Conservation (phyloP, 805 yeast species). For the Monosporozyma aerobia region DNA sequence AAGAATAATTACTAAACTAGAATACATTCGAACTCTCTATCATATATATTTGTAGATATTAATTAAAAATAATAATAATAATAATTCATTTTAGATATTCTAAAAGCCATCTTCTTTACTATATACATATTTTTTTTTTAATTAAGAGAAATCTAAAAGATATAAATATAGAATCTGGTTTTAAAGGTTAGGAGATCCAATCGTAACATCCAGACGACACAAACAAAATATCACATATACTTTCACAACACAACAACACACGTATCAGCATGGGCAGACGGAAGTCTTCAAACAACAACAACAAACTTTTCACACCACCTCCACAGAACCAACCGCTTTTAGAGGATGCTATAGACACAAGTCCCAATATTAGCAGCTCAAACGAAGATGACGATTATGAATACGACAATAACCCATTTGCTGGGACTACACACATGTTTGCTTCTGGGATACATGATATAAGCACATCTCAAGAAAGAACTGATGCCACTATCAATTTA, state of each 20-base stretch:
- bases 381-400: constrained; percentile 15
- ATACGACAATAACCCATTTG: constrained; percentile 34
- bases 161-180: not conserved
- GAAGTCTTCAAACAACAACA: not conserved
- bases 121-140: not conserved
- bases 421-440: constrained; percentile 31
- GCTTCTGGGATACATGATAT: constrained; percentile 31
- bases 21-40: too few species aligned
- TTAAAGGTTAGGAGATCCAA: not conserved
- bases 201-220: not conserved
- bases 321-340: not conserved
- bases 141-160: too few species aligned
- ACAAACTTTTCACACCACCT: not conserved
- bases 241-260: not conserved
- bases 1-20: not conserved
- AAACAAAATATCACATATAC: not conserved
- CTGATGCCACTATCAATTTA: not conserved
- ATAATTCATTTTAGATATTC: not conserved
- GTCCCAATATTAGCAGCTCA: not conserved
- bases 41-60: not conserved
- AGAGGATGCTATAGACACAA: not conserved
- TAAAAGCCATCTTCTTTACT: not conserved
- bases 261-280: not conserved
- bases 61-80: too few species aligned
- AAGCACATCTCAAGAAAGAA: not conserved